phyloP scores from a whole-genome alignment of 2,329 filamentous ascomycete genomes.

The Aureobasidium sp. region DNA sequence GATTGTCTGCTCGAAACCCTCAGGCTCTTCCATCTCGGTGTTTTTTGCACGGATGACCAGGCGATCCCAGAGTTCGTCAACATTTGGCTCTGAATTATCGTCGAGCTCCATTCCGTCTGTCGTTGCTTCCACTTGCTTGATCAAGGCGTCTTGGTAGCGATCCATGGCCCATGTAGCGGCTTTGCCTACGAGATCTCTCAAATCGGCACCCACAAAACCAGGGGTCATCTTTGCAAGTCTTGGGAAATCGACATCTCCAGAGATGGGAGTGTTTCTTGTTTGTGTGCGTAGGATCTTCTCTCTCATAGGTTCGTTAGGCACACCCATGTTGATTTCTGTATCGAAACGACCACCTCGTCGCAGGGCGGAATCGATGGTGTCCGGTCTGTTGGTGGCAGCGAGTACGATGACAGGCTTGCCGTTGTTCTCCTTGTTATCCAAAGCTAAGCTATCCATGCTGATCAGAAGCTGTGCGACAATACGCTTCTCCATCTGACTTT shows the following conservation, averaged over 20 bases:
- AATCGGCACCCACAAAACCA: slow-evolving; percentile 86
- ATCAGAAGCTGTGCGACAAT: slow-evolving; percentile 76
- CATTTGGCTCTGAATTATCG: slow-evolving; percentile 25
- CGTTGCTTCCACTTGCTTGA: slow-evolving; percentile 20
- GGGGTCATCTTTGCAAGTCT: slow-evolving; percentile 75
- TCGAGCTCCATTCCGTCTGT: slow-evolving; percentile 46
- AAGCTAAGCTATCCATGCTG: slow-evolving; percentile 72
- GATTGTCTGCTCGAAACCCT: slow-evolving; percentile 45
- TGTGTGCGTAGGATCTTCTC: slow-evolving; percentile 69
- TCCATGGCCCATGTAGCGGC: slow-evolving; percentile 58
- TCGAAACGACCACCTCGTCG: slow-evolving; percentile 69
- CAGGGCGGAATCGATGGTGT: slow-evolving; percentile 73
- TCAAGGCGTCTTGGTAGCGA: slow-evolving; percentile 47
- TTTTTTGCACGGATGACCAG: slow-evolving; percentile 44
- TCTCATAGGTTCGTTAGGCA: slow-evolving; percentile 70
- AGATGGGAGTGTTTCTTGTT: slow-evolving; percentile 55
- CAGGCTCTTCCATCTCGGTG: slow-evolving; percentile 41
- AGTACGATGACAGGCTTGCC: slow-evolving; percentile 79
- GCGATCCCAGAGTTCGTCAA: slow-evolving; percentile 21
- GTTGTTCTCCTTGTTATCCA: slow-evolving; percentile 52
- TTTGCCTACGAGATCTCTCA: slow-evolving; percentile 62
- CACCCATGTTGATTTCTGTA: slow-evolving; percentile 75
- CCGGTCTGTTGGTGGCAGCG: slow-evolving; percentile 81
- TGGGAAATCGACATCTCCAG: slow-evolving; percentile 62
- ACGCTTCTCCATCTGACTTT: slow-evolving; percentile 82